Conservation (phyloP, 345 rosid genomes). For the Gossypium stocksii region DNA sequence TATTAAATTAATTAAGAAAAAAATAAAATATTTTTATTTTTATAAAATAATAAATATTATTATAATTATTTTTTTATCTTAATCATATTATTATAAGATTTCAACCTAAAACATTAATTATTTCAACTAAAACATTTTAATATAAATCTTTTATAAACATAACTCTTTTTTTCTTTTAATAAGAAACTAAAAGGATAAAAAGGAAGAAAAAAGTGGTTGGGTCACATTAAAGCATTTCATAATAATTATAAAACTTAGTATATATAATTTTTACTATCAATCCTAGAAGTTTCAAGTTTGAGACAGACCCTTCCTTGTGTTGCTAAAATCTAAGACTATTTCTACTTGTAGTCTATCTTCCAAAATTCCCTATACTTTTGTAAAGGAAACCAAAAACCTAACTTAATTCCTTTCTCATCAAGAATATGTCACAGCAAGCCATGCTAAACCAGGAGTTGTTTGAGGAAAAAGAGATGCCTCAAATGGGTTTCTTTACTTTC, state of each 20-base stretch:
- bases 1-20: too few relatives aligned
- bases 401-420: conserved; percentile 10
- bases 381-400: background rate
- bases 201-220: background rate
- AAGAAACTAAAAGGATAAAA: background rate
- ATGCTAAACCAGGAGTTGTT: conserved; percentile 47
- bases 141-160: background rate
- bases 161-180: background rate
- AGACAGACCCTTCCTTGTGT: conserved; percentile 7
- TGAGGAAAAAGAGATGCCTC: conserved; percentile 50
- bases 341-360: background rate
- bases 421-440: conserved; percentile 45
- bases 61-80: too few relatives aligned
- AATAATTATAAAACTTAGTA: background rate
- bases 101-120: too few relatives aligned
- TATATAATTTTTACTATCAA: conserved; percentile 1
- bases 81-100: too few relatives aligned
- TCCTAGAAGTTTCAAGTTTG: conserved; percentile 23
- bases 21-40: too few relatives aligned
- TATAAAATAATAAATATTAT: too few relatives aligned
- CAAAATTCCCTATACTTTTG: background rate
- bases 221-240: conserved; percentile 17
- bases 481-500: conserved; percentile 59
- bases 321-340: conserved; percentile 8
- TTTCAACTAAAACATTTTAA: too few relatives aligned